These are phyloP conservation scores for Silene uniflora DNA, from an alignment of 148 eudicot genomes.

Conservation along the genomic window DNA sequence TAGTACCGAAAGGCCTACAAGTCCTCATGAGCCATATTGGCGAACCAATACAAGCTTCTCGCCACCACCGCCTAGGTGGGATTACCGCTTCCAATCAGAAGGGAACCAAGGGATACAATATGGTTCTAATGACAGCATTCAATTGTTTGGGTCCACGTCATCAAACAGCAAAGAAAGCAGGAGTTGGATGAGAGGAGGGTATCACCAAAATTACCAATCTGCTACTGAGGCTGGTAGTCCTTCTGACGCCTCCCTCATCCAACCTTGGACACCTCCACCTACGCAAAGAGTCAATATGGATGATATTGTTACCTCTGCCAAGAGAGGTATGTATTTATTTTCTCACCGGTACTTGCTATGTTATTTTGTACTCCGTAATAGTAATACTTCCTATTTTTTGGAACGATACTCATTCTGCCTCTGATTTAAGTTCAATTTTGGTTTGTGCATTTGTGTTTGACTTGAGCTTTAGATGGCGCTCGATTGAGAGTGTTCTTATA, in stretches of 20 bases:
- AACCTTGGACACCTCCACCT: conserved; percentile 75
- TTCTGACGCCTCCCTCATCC: conserved; percentile 61
- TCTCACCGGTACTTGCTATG: background rate
- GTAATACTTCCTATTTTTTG: background rate
- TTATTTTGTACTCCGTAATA: background rate
- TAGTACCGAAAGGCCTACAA: conserved; percentile 83
- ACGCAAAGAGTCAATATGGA: conserved; percentile 64
- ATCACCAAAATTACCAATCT: conserved; percentile 49
- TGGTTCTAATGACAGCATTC: conserved; percentile 76
- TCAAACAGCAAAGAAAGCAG: conserved; percentile 85
- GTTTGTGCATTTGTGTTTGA: too few relatives aligned
- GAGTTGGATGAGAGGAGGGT: conserved; percentile 70
- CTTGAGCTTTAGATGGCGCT: too few relatives aligned
- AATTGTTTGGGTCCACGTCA: conserved; percentile 71
- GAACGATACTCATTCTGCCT: too few relatives aligned
- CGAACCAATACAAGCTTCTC: conserved; percentile 87
- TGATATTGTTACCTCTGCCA: conserved; percentile 51
- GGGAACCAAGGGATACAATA: conserved; percentile 53
- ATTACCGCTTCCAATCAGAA: conserved; percentile 68
- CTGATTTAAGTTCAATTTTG: too few relatives aligned
- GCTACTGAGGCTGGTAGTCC: conserved; percentile 76
- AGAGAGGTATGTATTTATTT: conserved; percentile 47
- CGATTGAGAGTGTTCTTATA: too few relatives aligned
- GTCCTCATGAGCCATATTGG: conserved; percentile 91
- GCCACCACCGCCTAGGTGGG: conserved; percentile 85